Evolutionary conservation across 768 basidiomycete species (phyloP).

Genomic region (Rhodocollybia butyracea): DNA sequence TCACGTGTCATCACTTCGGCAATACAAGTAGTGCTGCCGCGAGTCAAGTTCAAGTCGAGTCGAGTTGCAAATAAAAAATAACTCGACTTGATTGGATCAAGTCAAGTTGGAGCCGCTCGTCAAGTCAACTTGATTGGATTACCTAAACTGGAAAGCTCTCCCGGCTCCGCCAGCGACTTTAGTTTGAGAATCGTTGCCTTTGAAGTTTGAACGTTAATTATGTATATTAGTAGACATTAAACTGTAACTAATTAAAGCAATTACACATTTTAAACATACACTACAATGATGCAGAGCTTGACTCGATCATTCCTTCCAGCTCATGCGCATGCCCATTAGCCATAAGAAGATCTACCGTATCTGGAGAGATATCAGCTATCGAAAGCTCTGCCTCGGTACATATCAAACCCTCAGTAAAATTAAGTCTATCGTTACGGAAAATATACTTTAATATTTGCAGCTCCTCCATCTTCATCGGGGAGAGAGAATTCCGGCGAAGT

Average conservation of each 20-base stretch:
- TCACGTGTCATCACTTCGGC: background rate
- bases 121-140: background rate
- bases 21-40: background rate
- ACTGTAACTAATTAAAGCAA: background rate
- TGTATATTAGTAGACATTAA: background rate
- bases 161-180: too few relatives aligned
- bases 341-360: background rate
- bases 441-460: conserved; percentile 27
- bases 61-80: background rate
- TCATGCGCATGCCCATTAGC: background rate
- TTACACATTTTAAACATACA: background rate
- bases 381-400: conserved; percentile 4
- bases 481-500: conserved; percentile 18
- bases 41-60: background rate
- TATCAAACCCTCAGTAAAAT: conserved; percentile 16
- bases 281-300: background rate
- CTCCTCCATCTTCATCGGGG: conserved; percentile 20
- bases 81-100: background rate
- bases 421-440: conserved; percentile 19
- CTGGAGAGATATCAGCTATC: background rate
- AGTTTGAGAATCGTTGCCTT: too few relatives aligned
- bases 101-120: background rate
- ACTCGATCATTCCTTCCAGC: background rate
- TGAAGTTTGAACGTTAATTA: background rate
- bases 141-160: too few relatives aligned